phyloP scores from a whole-genome alignment of 768 basidiomycete species.

The Coprinopsis marcescibilis region DNA sequence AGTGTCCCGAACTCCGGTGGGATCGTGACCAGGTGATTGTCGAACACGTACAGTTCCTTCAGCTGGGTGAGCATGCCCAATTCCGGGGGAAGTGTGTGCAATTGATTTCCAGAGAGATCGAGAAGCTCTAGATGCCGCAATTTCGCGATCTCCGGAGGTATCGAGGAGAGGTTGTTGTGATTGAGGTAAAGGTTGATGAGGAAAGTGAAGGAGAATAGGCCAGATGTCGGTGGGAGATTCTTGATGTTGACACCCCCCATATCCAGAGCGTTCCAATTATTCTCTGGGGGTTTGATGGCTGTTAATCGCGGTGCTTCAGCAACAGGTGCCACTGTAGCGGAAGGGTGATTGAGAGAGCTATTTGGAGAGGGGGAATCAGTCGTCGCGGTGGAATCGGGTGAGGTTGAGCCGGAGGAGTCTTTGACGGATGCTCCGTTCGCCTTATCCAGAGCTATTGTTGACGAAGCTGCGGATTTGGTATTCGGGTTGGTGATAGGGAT shows the following conservation, averaged over 20 bases:
- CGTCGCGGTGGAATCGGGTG: conserved; percentile 16
- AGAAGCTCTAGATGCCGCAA: conserved; percentile 84
- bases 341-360: conserved; percentile 54
- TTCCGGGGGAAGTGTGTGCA: conserved; percentile 74
- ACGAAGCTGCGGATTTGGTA: conserved; percentile 45
- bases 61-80: conserved; percentile 86
- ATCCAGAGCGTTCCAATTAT: conserved; percentile 87
- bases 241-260: conserved; percentile 95
- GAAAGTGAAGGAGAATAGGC: conserved; percentile 84
- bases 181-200: conserved; percentile 94
- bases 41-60: conserved; percentile 92
- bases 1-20: conserved; percentile 86
- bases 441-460: conserved; percentile 17
- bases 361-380: conserved; percentile 23
- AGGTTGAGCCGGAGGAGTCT: background rate
- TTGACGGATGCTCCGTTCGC: conserved; percentile 4
- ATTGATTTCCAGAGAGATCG: conserved; percentile 86
- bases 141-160: conserved; percentile 80
- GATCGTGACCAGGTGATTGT: conserved; percentile 84
- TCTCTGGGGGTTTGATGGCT: conserved; percentile 59
- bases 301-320: conserved; percentile 62
- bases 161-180: conserved; percentile 75
- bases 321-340: conserved; percentile 71
- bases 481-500: conserved; percentile 93
- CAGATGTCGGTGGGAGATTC: conserved; percentile 73